Evolutionary conservation across 768 basidiomycete genomes (phyloP), one percentile per base, ranked within the genome.

Genomic region (Leccinum obscurum): DNA sequence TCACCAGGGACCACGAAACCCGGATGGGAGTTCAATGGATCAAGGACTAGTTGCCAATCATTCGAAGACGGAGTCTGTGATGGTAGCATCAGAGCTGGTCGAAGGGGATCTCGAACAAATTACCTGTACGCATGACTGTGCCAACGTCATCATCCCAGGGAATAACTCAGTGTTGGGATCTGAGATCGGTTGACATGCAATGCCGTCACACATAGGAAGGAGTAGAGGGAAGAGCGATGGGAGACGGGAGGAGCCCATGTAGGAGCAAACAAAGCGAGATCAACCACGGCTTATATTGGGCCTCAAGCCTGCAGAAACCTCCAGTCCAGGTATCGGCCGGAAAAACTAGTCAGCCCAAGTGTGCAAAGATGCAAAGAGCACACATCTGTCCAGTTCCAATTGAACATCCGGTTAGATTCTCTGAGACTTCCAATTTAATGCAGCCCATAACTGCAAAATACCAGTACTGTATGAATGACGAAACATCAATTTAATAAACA

Each of bases 71-170:
- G 35, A 50, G 39, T 34, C 59, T 65, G 46, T 49, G 22, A 44
- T 22, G n/a, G 4, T 48, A 48, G 11, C 28, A 39, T 61, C 54
- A 61, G 28, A 2, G n/a, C 17, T 4, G 14, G 28, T 52, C 9
- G 28, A 35, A 64, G 15, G n/a, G 17, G 17, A 32, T 34, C 7
- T 39, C 58, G 2, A 14, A 30, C n/a, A 6, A 11, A 1, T 41
- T 58, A 54, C 66, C 58, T 57, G 59, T 20, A 39, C 39, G 17
- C 6, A 13, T 20, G 32, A 52, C 26, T 53, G 57, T 1, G 20
- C 9, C 35, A 20, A 24, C 8, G 30, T 22, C 49, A 44, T 10
- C 34, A 15, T 39, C 32, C 39, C 37, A 30, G 30, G 50, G 32
- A 52, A 51, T 49, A 14, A n/a, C 13, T 56, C 48, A 2, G 32